Evolutionary conservation across 2,329 filamentous ascomycete genomes (phyloP).

Genomic region (Venturia pyrina): DNA sequence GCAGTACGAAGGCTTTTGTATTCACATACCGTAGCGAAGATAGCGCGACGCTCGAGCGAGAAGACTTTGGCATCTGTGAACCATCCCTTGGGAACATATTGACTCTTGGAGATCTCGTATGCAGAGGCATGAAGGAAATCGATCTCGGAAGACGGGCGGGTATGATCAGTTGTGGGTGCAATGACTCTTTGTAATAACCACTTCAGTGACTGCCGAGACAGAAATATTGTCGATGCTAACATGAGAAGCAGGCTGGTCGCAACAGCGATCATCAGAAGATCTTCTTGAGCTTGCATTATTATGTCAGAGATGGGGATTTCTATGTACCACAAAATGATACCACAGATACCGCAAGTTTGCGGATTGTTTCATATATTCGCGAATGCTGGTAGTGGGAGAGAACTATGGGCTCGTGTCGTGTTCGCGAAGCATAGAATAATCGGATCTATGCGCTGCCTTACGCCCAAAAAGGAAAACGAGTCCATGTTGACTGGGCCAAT

Average conservation of each 20-base stretch:
- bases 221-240: not conserved
- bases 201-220: not conserved
- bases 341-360: not conserved
- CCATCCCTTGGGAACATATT: slow-evolving; percentile 21
- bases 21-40: slow-evolving; percentile 36
- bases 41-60: slow-evolving; percentile 37
- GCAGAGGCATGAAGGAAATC: not conserved
- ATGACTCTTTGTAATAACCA: not conserved
- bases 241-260: not conserved
- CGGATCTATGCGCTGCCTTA: not conserved
- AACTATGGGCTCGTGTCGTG: not conserved
- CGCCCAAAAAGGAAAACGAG: not conserved
- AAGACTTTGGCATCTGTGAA: slow-evolving; percentile 34
- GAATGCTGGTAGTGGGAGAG: not conserved
- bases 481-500: not conserved
- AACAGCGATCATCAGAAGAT: not conserved
- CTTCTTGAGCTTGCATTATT: not conserved
- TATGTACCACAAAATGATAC: not conserved
- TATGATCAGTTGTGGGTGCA: not conserved
- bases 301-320: not conserved
- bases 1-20: no score
- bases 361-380: not conserved
- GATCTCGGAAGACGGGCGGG: not conserved
- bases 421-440: not conserved
- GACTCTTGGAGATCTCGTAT: not conserved